Evolutionary conservation across 306 rosid species (phyloP).

Genomic region (Rubus idaeus): DNA sequence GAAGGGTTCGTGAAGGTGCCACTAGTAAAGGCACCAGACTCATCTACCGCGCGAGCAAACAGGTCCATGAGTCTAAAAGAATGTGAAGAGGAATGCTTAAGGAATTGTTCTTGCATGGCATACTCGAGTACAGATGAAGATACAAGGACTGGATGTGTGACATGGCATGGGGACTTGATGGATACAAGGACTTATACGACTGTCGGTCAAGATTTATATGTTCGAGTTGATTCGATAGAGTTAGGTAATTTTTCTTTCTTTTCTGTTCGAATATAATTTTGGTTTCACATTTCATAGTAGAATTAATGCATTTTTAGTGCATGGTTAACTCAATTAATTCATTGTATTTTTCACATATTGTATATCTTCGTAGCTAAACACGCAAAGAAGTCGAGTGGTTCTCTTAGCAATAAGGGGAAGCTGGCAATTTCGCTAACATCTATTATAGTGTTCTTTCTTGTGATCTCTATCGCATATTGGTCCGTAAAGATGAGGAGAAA

Average conservation of each 20-base stretch:
- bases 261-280: background rate
- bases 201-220: slow-evolving; percentile 46
- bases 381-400: slow-evolving; percentile 14
- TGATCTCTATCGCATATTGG: background rate
- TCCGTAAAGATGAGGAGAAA: slow-evolving; percentile 8
- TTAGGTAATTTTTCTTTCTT: slow-evolving; percentile 11
- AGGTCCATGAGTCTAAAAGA: too few species aligned
- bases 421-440: slow-evolving; percentile 15
- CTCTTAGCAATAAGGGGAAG: slow-evolving; percentile 5
- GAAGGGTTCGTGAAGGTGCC: too few species aligned
- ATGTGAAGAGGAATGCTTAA: too few species aligned
- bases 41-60: too few species aligned
- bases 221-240: slow-evolving; percentile 48
- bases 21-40: too few species aligned
- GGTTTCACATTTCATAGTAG: background rate
- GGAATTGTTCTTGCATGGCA: too few species aligned
- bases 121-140: too few species aligned
- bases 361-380: slow-evolving; percentile 23
- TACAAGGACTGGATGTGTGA: slow-evolving; percentile 49
- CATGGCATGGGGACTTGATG: slow-evolving; percentile 50
- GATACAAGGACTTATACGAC: slow-evolving; percentile 37
- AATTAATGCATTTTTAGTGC: background rate
- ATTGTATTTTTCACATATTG: background rate
- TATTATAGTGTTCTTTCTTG: background rate
- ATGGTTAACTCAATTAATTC: background rate